A percentile compares a stretch with the other conserved stretches of the same genome.
Evolutionary conservation across 2,329 filamentous ascomycete species (phyloP).

Genomic region (Coniosporium tulheliwenetii): DNA sequence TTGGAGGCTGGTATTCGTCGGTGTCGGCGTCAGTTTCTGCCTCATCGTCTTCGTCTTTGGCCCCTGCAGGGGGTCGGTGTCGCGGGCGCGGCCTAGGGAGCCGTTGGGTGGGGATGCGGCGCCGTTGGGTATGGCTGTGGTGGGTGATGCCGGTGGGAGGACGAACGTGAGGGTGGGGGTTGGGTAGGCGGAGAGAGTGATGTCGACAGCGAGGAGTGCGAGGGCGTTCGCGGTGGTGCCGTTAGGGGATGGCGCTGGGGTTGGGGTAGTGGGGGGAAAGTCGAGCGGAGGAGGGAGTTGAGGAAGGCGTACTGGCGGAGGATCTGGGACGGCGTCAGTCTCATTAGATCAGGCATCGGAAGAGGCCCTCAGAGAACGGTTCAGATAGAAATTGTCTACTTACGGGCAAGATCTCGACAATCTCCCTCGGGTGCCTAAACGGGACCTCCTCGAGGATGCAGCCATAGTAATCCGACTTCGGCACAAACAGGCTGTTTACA

Average conservation of each 20-base stretch:
- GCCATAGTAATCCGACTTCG: constrained; percentile 54
- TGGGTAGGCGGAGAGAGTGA: constrained; percentile 4
- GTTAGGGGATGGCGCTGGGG: constrained; percentile 15
- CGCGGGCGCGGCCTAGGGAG: too few relatives aligned
- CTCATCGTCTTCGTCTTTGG: too few relatives aligned
- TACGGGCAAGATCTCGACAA: constrained; percentile 55
- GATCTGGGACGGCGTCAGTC: constrained; percentile 8
- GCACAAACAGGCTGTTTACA: constrained; percentile 49
- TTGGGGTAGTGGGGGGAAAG: constrained; percentile 29
- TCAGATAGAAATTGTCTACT: background rate
- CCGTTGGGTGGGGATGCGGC: too few relatives aligned
- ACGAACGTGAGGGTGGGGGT: constrained; percentile 3
- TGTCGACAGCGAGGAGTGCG: background rate
- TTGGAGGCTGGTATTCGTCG: constrained; percentile 16
- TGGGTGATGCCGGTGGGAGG: too few relatives aligned
- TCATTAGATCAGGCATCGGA: background rate
- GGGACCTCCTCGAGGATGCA: constrained; percentile 51
- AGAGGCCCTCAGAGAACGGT: too few relatives aligned
- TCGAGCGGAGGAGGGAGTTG: constrained; percentile 46
- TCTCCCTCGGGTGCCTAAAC: constrained; percentile 63
- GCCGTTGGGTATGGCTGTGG: too few relatives aligned
- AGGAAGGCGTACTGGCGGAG: constrained; percentile 64
- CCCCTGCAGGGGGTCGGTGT: too few relatives aligned
- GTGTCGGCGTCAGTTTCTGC: too few relatives aligned
- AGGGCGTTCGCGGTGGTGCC: constrained; percentile 7